Base-by-base conservation (phyloP, 345 rosid genomes). In the Hirschfeldia incana region DNA sequence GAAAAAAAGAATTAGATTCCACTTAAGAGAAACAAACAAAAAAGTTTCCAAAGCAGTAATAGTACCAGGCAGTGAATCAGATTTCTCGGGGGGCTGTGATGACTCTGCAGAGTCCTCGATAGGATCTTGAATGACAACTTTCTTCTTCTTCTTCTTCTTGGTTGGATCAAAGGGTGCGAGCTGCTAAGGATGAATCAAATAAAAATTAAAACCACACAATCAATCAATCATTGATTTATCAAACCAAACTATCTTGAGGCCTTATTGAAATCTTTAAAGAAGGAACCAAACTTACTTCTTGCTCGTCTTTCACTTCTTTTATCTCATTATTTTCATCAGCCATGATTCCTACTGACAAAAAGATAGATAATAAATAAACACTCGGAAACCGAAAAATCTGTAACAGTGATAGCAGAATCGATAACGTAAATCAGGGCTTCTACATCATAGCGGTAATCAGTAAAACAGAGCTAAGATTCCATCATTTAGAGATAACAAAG, bases 91-190 rank as follows among this genome's bases (percentile, higher is more conserved):
- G 15, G 90, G 80, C 51, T 87, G 72, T 44, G 87, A 84, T 44
- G 87, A 84, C 51, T 91, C 99, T 66, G 87, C 85, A 12, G 87
- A 67, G 36, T 90, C 98, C 75, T 91, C 93, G 0, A 82, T 65
- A 33, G 85, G 75, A 6, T 90, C 98, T 76, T 88, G 92, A 34
- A 87, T 69, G n/a, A 85, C 86, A 61, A 86, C 86, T 78, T 89
- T 93, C 92, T 95, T 95, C 88, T 95, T 95, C 91, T 95, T 95
- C 82, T 95, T 95, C 89, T 95, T 95, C 71, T 95, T 95, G 60
- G 92, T 78, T 11, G 98, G 97, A 82, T 95, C 99, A 49, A 93
- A 95, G 5, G 98, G 94, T 9, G 89, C 86, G 69, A 91, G 85
- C 97, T 95, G 85, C 97, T 95, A 62, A 36, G 1, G n/a, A 15